Evolutionary conservation across 306 rosid genomes (phyloP), one percentile per base, ranked within the genome.

Genomic region (Neltuma alba): DNA sequence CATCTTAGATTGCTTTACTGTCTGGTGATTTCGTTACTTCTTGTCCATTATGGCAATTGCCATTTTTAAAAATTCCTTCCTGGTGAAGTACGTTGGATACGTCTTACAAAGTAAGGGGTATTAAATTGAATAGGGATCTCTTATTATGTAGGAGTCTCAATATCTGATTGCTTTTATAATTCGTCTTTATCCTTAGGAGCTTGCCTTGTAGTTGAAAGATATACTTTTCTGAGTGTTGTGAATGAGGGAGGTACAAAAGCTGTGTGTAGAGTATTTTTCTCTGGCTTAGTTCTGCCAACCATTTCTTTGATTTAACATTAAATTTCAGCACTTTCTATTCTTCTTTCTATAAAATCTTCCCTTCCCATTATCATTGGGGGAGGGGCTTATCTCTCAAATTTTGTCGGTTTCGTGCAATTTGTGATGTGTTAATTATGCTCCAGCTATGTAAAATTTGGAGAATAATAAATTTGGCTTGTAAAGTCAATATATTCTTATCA

Each of bases 1-100:
- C 1, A 8, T 58, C 34, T 52, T 68, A 68, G 47, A 48, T 79
- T 77, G 65, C 52, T 69, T 70, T 44, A 54, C 54, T 44, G 37
- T 64, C 66, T 65, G 63, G 47, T 63, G 71, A 44, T 18, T 42
- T 57, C 82, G 54, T 63, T 76, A 70, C 77, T 77, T 78, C 40
- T 78, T 33, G 30, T 16, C 21, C 64, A 42, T 57, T 74, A 28
- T 75, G 80, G 65, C 69, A 47, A 45, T 73, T 61, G 40, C 33
- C 66, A n/a, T 66, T n/a, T 66, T 66, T 8, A 7, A 38, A 38
- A 38, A 0, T 66, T 40, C 33, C 31, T 66, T 66, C 38, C 33
- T 11, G 20, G 11, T 36, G 70, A 18, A 28, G 36, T 14, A 31
- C 68, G 45, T 65, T 34, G 28, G 45, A 20, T 65, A n/a, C 21